Conservation (phyloP, 2,329 filamentous ascomycete species). For the Neoarthrinium moseri region DNA sequence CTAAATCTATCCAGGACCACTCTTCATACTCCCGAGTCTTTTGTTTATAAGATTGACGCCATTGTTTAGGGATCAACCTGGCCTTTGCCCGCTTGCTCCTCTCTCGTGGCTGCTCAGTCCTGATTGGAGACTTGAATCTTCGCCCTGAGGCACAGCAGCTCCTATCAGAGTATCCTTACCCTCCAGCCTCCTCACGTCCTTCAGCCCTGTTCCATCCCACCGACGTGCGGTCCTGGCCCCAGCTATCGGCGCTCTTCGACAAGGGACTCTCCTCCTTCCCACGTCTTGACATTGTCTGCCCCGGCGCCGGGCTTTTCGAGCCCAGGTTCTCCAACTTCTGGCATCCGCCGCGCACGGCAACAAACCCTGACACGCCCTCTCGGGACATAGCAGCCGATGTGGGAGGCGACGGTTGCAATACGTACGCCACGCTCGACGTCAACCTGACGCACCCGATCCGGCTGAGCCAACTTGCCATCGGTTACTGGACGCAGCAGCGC, state of each 20-base stretch:
- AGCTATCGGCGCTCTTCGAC: slow-evolving; percentile 30
- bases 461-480: slow-evolving; percentile 35
- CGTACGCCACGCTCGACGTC: slow-evolving; percentile 33
- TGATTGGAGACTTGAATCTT: slow-evolving; percentile 35
- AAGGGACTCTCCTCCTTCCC: slow-evolving; percentile 20
- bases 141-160: slow-evolving; percentile 32
- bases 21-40: neutral
- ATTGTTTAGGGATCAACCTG: slow-evolving; percentile 32
- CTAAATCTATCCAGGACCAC: neutral
- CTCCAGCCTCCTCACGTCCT: slow-evolving; percentile 14
- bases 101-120: slow-evolving; percentile 32
- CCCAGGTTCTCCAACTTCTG: slow-evolving; percentile 35
- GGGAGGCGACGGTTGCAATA: slow-evolving; percentile 20
- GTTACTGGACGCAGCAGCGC: slow-evolving; percentile 26
- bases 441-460: slow-evolving; percentile 37
- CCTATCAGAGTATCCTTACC: slow-evolving; percentile 28
- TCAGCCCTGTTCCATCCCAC: slow-evolving; percentile 33
- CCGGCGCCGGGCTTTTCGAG: slow-evolving; percentile 18
- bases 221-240: slow-evolving; percentile 34
- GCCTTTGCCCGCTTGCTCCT: slow-evolving; percentile 33
- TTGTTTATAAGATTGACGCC: neutral
- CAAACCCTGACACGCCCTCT: slow-evolving; percentile 25
- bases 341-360: slow-evolving; percentile 28
- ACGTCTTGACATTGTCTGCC: slow-evolving; percentile 3
- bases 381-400: slow-evolving; percentile 24